Evolutionary conservation across 1,284 basidiomycete genomes (phyloP), one percentile per base, ranked within the genome.

Genomic region (Pulveroboletus sp.): DNA sequence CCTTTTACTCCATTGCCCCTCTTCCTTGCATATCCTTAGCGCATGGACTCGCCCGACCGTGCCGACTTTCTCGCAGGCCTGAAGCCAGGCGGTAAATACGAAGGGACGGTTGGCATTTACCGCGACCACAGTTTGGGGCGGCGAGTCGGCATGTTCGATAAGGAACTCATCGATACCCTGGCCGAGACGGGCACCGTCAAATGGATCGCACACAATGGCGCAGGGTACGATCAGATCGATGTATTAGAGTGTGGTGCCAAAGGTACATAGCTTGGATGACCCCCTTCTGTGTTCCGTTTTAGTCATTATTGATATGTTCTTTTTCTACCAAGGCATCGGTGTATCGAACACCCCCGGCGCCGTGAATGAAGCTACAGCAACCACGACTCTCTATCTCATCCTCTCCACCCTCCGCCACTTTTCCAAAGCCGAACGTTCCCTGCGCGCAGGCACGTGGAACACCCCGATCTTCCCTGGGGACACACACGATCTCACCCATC

Each of bases 121-220:
- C 81, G 92, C 54, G 80, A 89, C 67, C 89, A 90, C 71, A 73
- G 75, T 43, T 86, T 84, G 24, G 73, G 82, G n/a, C 75, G 80
- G 56, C 71, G 69, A 26, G 85, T 93, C 61, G 93, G 93, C 21
- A 72, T 84, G 32, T 94, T 94, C 65, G 91, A 95, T 73, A 81
- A 82, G 66, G 87, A 89, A 61, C 76, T 96, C 63, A 78, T 96
- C 59, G 72, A 78, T 52, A 82, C 80, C 1, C 77, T 95, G 12
- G 84, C 90, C 4, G 60, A 75, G 3, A 80, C 76, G 19, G 80
- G 94, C 50, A 80, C 78, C 29, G 79, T 95, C 56, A 87, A 87
- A 67, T 94, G 90, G 84, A 92, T 96, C 63, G 89, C 87, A 2
- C 92, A 95, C 72, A 94, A 95, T 61, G 93, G 93, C n/a, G 93